Evolutionary conservation across 768 basidiomycete genomes (phyloP).

Genomic region (Rhodosporidiobolus odoratus): DNA sequence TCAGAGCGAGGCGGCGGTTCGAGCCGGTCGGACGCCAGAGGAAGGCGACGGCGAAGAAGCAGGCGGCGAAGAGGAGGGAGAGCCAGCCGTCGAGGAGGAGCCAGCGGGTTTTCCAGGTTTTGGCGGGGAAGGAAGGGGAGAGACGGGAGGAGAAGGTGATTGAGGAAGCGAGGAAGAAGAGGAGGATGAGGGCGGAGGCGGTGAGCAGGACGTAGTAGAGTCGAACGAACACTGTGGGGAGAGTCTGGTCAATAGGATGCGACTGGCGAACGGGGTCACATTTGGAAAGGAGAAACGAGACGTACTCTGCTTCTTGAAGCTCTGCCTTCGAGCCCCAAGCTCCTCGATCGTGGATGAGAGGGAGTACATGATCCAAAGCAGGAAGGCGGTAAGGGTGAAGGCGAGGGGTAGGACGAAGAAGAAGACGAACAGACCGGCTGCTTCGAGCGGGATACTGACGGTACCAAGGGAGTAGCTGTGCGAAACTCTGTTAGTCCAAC

Average conservation of each 20-base stretch:
- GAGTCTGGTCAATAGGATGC: constrained; percentile 52
- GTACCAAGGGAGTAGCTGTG: constrained; percentile 84
- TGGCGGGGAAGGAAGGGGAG: constrained; percentile 51
- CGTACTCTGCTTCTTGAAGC: constrained; percentile 41
- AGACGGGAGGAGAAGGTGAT: constrained; percentile 84
- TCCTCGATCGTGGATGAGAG: constrained; percentile 75
- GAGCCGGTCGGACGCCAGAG: constrained; percentile 89
- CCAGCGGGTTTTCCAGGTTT: constrained; percentile 58
- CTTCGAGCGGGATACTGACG: constrained; percentile 84
- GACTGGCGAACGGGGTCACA: too few relatives aligned
- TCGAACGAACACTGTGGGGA: constrained; percentile 78
- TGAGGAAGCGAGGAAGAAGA: constrained; percentile 89
- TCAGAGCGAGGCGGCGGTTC: constrained; percentile 88
- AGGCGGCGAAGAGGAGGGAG: constrained; percentile 63
- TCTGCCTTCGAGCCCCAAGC: constrained; percentile 66
- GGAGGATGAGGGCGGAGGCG: constrained; percentile 71
- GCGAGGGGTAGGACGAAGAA: constrained; percentile 90
- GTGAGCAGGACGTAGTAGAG: constrained; percentile 78
- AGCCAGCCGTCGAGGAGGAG: constrained; percentile 95
- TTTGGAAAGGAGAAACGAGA: neutral
- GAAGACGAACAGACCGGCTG: constrained; percentile 71
- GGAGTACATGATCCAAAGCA: constrained; percentile 72
- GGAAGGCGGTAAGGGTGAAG: constrained; percentile 89
- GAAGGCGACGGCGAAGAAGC: constrained; percentile 74
- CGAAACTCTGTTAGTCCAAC: constrained; percentile 1